Evolutionary conservation across 768 basidiomycete genomes (phyloP).

Genomic region (Boletus sp.): DNA sequence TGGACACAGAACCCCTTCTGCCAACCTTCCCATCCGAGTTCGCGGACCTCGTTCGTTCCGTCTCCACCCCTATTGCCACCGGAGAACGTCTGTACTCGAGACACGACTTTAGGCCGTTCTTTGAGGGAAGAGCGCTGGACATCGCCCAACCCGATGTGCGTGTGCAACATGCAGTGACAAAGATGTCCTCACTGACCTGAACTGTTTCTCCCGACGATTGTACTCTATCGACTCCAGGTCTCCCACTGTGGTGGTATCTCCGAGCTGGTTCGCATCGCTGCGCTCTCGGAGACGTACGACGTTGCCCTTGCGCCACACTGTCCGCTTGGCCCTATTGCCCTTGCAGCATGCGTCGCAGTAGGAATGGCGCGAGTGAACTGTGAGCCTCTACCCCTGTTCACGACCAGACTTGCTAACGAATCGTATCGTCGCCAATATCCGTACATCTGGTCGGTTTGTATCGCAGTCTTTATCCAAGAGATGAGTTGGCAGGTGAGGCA

Average conservation of each 20-base stretch:
- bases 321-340: conserved; percentile 66
- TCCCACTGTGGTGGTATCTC: conserved; percentile 60
- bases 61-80: conserved; percentile 59
- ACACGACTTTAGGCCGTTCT: conserved; percentile 60
- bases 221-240: conserved; percentile 33
- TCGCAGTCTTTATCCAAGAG: conserved; percentile 53
- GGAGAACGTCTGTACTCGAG: conserved; percentile 64
- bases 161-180: neutral
- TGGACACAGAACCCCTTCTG: conserved; percentile 48
- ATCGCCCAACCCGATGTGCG: conserved; percentile 67
- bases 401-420: neutral
- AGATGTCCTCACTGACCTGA: neutral
- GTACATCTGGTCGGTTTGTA: conserved; percentile 10
- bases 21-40: conserved; percentile 61
- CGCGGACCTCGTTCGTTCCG: conserved; percentile 50
- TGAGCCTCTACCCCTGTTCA: conserved; percentile 24
- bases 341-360: conserved; percentile 68
- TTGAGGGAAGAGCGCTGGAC: conserved; percentile 61
- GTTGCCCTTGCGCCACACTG: conserved; percentile 72
- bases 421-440: neutral
- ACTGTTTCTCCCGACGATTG: neutral
- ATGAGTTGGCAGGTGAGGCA: conserved; percentile 55
- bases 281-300: conserved; percentile 64
- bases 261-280: conserved; percentile 55
- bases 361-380: conserved; percentile 59